phyloP scores from a whole-genome alignment of 192 early-diverging fungal genomes.

The Coemansia sp. region DNA sequence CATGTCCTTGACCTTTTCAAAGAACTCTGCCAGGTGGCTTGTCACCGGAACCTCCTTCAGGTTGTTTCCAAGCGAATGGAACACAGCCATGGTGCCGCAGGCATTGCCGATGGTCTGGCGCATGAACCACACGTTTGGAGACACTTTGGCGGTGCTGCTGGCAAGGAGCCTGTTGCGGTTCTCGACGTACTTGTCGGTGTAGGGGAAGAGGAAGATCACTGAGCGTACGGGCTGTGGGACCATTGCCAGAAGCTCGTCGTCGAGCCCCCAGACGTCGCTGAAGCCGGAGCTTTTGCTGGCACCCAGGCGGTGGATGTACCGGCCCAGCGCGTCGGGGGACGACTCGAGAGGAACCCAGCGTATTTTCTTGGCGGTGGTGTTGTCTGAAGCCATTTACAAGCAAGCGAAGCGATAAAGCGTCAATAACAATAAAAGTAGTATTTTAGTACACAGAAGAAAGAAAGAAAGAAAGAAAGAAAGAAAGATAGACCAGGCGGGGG shows the following conservation, averaged over 20 bases:
- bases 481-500: neutral
- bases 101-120: conserved; percentile 88
- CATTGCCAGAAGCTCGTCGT: conserved; percentile 75
- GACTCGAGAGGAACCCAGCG: conserved; percentile 88
- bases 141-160: conserved; percentile 16
- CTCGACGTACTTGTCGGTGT: conserved; percentile 61
- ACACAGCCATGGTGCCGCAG: conserved; percentile 91
- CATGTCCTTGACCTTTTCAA: conserved; percentile 57
- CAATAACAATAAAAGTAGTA: too few species aligned
- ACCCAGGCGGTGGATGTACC: conserved; percentile 69
- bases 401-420: too few species aligned
- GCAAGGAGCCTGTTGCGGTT: conserved; percentile 53
- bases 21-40: conserved; percentile 57
- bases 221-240: conserved; percentile 81
- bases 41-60: conserved; percentile 49
- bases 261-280: conserved; percentile 80
- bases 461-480: neutral
- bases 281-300: conserved; percentile 61
- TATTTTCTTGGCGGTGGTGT: conserved; percentile 46
- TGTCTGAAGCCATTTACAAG: too few species aligned
- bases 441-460: neutral
- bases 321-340: conserved; percentile 71
- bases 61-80: conserved; percentile 85
- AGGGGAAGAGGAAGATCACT: conserved; percentile 84
- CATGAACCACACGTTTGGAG: conserved; percentile 66